Evolutionary conservation across 176 grass and related monocot genomes (phyloP), one percentile per base, ranked within the genome.

Genomic region (Aegilops bicornis): DNA sequence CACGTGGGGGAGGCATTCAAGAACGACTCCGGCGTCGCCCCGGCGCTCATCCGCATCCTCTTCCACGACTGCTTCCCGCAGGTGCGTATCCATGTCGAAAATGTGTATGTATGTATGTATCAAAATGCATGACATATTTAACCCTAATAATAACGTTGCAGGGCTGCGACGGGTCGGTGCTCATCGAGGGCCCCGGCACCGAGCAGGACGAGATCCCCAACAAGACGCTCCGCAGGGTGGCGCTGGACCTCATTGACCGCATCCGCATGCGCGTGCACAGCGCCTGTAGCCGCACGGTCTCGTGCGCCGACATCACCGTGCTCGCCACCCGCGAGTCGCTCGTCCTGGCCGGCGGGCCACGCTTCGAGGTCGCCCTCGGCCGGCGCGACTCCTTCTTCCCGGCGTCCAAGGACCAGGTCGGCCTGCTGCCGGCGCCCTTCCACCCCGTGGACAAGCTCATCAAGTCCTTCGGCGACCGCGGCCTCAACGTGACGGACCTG

Each of bases 61-160:
- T 90, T 90, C 64, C 91, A 93, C 70, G 91, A 93, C 77, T 93
- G 91, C 91, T 93, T 93, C 48, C 77, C 88, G 8, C 88, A 52
- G 48, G 48, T 43, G 42, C 42, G 32, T 33, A 4, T 33, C 47
- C 3, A 48, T 4, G 47, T 48, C 47, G 1, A 48, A 48, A 42
- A 42, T 42, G 39, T 42, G 32, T 33, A 4, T 33, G 43, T 45
- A 45, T 43, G 43, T 5, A 17, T 52, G 48, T 56, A 20, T 56
- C 5, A 56, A 56, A 56, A 58, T 22, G 54, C 54, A 58, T 20
- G 2, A 8, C 6, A 58, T 58, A 20, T 58, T 0, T 58, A 22
- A 58, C 19, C 54, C 19, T 50, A 50, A 48, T 48, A 48, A 48
- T 56, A 19, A 58, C 22, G 54, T 8, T 58, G 19, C 7, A 93